Conservation (phyloP, 371 early-diverging fungal species). For the Cokeromyces recurvatus region DNA sequence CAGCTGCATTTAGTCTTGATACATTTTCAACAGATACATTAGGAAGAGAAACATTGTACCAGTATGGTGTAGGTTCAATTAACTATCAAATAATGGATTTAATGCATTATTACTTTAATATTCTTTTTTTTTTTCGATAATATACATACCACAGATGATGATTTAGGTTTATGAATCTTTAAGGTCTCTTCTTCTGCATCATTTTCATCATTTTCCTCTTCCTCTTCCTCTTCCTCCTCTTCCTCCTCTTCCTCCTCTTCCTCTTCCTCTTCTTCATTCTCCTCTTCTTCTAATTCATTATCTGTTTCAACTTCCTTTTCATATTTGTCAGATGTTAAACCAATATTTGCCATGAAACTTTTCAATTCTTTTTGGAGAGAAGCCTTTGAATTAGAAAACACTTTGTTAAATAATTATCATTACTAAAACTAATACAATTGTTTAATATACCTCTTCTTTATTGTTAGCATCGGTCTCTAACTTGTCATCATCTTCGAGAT, state of each 20-base stretch:
- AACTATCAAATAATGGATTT: conserved; percentile 11
- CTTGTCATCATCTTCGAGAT: conserved; percentile 22
- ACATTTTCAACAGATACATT: conserved; percentile 23
- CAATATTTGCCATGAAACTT: conserved; percentile 32
- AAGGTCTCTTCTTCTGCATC: too few species aligned
- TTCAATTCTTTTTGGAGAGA: conserved; percentile 26
- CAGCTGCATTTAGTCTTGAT: conserved; percentile 27
- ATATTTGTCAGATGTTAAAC: conserved; percentile 23
- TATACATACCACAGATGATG: conserved; percentile 12
- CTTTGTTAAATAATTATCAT: too few species aligned
- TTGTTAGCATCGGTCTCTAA: conserved; percentile 11
- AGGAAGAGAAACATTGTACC: conserved; percentile 42
- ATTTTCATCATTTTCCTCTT: conserved; percentile 9
- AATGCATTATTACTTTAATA: neutral
- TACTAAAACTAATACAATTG: neutral
- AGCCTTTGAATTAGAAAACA: conserved; percentile 6
- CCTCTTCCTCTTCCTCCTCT: conserved; percentile 9
- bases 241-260: conserved; percentile 14
- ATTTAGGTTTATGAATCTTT: conserved; percentile 16
- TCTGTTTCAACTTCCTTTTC: conserved; percentile 25
- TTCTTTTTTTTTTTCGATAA: too few species aligned
- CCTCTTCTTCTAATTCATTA: conserved; percentile 17
- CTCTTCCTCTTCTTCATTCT: conserved; percentile 15
- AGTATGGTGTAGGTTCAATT: conserved; percentile 51
- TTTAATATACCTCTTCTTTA: conserved; percentile 12